These are phyloP conservation scores for Pythium phragmitis DNA, from an alignment of 352 stramenopile genomes.

Conservation along the genomic window DNA sequence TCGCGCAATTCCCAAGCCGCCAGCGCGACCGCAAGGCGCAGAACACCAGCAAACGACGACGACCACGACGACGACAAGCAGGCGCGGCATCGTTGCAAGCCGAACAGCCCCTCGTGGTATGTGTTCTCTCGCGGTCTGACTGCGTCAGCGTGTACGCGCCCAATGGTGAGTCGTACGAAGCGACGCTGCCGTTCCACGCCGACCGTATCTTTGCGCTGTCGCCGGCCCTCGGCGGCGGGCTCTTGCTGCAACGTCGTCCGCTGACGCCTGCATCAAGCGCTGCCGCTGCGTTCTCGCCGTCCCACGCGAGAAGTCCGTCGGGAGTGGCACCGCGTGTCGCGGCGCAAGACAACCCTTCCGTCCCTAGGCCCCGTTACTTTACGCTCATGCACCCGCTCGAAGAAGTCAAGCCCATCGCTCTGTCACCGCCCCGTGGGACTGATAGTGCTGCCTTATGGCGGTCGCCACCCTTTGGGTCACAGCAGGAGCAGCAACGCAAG, in stretches of 20 bases:
- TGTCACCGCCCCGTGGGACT: conserved; percentile 1
- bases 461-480: not conserved
- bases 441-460: not conserved
- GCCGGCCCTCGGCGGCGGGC: conserved; percentile 30
- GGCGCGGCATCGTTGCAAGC: not conserved
- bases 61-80: not conserved
- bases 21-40: conserved; percentile 5
- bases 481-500: conserved; percentile 6
- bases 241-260: conserved; percentile 67
- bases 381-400: conserved; percentile 72
- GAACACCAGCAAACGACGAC: not conserved
- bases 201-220: conserved; percentile 45
- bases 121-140: conserved; percentile 65
- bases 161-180: conserved; percentile 66
- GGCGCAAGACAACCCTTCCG: not conserved
- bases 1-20: conserved; percentile 39
- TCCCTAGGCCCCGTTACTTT: conserved; percentile 58
- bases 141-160: conserved; percentile 68
- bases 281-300: conserved; percentile 30
- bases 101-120: conserved; percentile 36
- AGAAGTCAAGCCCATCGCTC: conserved; percentile 67
- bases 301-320: conserved; percentile 7
- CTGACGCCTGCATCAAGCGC: conserved; percentile 32
- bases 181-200: conserved; percentile 71
- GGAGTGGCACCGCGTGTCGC: not conserved